Evolutionary conservation across 495 filamentous ascomycete species (phyloP), one percentile per base, ranked within the genome.

Genomic region (Xylaria longipes): DNA sequence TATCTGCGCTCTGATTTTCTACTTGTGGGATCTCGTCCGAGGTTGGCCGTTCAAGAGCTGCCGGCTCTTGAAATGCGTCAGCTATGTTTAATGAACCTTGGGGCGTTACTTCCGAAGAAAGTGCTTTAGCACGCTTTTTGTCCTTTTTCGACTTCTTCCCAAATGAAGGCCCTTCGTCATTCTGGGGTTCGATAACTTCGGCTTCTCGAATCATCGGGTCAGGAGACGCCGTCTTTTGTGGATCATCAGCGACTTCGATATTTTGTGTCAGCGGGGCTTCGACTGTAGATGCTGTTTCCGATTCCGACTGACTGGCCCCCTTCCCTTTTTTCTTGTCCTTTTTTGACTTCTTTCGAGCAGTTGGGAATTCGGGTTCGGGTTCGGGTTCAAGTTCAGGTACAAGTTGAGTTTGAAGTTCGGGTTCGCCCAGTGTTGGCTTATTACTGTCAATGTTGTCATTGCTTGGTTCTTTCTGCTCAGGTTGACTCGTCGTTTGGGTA

Each of bases 61-160:
- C 76, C 83, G 79, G 80, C 73, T 80, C 81, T 81, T 75, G 72
- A 71, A 75, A 65, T 50, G 70, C 74, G 64, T 77, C 41, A 20
- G 14, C 7, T 8, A 25, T 46, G 9, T 20, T 35, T 20, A 15
- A 41, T 17, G 56, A 39, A 50, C 11, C 12, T 50, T 15, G 37
- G 27, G 56, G 3, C 17, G 41, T 37, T 12, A 39, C 41, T 48
- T 48, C 56, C 11, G 15, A 46, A 41, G 22, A 15, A 37, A 46
- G 0, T 37, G 78, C 76, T 74, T 80, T 79, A 68, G 77, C 78
- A 65, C 74, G 77, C 70, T 80, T 79, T 33, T 80, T 79, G 71
- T 83, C 75, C 79, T 84, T 84, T 80, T 83, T 86, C 76, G 83
- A 72, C 70, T 80, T 83, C 41, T 74, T 80, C 39, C 70, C 43